Evolutionary conservation across 2,329 filamentous ascomycete species (phyloP).

Genomic region (Paecilomyces dactylethromorphus): DNA sequence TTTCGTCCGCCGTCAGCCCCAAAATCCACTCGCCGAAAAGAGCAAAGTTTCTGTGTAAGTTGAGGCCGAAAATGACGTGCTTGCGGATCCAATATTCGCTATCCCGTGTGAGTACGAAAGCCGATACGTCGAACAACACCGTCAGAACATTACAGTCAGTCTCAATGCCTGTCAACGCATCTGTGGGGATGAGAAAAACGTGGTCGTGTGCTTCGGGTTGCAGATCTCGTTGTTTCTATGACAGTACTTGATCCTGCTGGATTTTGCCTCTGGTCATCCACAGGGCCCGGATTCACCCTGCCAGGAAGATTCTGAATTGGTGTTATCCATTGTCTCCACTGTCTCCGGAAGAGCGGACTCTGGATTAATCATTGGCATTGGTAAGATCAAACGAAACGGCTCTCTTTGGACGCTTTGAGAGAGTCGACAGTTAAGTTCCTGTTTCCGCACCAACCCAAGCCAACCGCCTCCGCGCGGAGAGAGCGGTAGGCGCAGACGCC

Average conservation of each 20-base stretch:
- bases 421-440: too few species aligned
- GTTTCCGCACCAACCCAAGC: not conserved
- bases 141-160: not conserved
- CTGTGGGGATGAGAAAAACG: not conserved
- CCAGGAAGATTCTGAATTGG: not conserved
- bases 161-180: not conserved
- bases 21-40: not conserved
- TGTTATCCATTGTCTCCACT: not conserved
- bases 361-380: too few species aligned
- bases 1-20: not conserved
- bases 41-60: not conserved
- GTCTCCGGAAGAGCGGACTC: not conserved
- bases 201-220: not conserved
- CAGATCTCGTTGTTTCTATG: not conserved
- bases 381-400: too few species aligned
- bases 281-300: not conserved
- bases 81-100: not conserved
- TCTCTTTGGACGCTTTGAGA: too few species aligned
- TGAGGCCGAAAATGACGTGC: not conserved
- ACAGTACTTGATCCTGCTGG: not conserved
- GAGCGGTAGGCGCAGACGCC: not conserved
- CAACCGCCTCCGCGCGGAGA: not conserved
- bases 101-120: not conserved
- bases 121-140: not conserved
- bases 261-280: not conserved